Evolutionary conservation across 371 early-diverging fungal genomes (phyloP).

Genomic region (Entomophthora muscae): DNA sequence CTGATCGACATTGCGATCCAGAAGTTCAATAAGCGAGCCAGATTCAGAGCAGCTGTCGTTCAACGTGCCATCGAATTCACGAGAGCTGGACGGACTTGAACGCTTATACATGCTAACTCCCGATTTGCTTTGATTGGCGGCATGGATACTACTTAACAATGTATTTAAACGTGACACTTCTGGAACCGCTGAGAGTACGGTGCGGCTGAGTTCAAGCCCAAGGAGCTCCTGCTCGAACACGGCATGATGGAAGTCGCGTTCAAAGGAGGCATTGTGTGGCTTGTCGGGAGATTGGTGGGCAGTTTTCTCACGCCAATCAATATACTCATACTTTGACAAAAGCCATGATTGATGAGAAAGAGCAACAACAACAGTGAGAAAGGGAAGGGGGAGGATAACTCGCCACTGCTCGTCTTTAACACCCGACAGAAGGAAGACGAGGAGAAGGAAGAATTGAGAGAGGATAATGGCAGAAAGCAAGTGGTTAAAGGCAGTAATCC

Average conservation of each 20-base stretch:
- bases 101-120: too few relatives aligned
- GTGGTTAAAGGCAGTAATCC: slow-evolving; percentile 8
- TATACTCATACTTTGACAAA: background rate
- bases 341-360: background rate
- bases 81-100: background rate
- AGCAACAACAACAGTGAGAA: background rate
- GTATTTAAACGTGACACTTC: background rate
- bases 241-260: background rate
- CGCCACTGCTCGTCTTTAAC: slow-evolving; percentile 1
- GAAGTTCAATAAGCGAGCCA: slow-evolving; percentile 2
- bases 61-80: background rate
- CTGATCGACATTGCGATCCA: slow-evolving; percentile 8
- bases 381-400: slow-evolving; percentile 6
- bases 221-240: slow-evolving; percentile 1
- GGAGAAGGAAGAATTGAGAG: slow-evolving; percentile 6
- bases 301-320: background rate
- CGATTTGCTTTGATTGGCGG: background rate
- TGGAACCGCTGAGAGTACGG: background rate
- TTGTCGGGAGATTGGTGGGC: background rate
- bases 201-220: background rate
- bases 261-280: background rate
- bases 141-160: too few relatives aligned
- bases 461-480: slow-evolving; percentile 3
- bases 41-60: background rate
- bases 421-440: slow-evolving; percentile 6